These are phyloP conservation scores for Pseudogymnoascus sp. DNA, from an alignment of 2,329 filamentous ascomycete genomes.

Conservation along the genomic window DNA sequence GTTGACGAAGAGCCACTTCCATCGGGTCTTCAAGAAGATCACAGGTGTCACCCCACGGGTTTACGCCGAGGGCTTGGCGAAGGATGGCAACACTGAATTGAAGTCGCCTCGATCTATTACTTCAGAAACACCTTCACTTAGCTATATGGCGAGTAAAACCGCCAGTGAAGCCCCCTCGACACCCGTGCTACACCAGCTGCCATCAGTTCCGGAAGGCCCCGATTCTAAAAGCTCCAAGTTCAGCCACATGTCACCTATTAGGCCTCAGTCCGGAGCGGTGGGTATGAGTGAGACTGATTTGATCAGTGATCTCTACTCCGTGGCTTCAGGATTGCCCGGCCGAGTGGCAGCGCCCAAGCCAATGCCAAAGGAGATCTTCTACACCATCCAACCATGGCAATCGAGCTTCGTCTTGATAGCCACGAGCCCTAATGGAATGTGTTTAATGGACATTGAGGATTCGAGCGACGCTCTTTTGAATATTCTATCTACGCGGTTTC, in stretches of 20 bases:
- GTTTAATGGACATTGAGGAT: slow-evolving; percentile 4
- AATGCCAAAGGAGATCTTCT: slow-evolving; percentile 3
- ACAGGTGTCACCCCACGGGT: slow-evolving; percentile 38
- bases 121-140: slow-evolving; percentile 6
- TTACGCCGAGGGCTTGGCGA: slow-evolving; percentile 6
- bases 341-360: slow-evolving; percentile 1
- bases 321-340: not conserved
- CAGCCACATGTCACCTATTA: not conserved
- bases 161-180: not conserved
- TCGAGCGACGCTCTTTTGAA: slow-evolving; percentile 2
- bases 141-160: slow-evolving; percentile 6
- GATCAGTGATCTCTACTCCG: not conserved
- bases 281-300: not conserved
- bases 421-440: slow-evolving; percentile 5
- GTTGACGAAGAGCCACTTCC: slow-evolving; percentile 51
- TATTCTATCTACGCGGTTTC: slow-evolving; percentile 1
- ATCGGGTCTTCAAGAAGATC: slow-evolving; percentile 50
- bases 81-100: slow-evolving; percentile 23
- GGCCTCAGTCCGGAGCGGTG: not conserved
- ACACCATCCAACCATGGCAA: not conserved
- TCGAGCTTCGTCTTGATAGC: slow-evolving; percentile 2
- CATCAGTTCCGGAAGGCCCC: not conserved
- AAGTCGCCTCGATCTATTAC: not conserved
- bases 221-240: not conserved
- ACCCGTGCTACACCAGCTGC: not conserved